Evolutionary conservation across 352 stramenopile species (phyloP).

Genomic region (Phytophthora colocasiae): DNA sequence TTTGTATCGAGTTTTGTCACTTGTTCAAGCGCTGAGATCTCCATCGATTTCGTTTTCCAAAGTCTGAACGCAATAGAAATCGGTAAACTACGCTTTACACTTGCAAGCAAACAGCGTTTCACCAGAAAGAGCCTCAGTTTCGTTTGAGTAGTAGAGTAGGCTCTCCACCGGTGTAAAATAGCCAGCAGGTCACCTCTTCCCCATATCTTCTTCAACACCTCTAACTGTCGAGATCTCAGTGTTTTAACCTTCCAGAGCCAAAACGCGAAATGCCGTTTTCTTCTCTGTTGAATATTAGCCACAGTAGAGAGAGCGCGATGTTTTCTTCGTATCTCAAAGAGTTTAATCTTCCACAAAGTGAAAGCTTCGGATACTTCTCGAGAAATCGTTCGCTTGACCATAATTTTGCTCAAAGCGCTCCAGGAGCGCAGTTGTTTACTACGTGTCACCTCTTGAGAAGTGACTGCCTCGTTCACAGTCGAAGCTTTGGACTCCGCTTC

Average conservation of each 20-base stretch:
- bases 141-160: slow-evolving; percentile 16
- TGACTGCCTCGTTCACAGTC: slow-evolving; percentile 3
- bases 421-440: slow-evolving; percentile 12
- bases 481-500: slow-evolving; percentile 19
- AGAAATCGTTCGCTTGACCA: slow-evolving; percentile 26
- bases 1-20: slow-evolving; percentile 14
- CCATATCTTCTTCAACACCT: slow-evolving; percentile 19
- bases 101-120: slow-evolving; percentile 28
- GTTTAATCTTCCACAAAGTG: slow-evolving; percentile 31
- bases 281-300: slow-evolving; percentile 22
- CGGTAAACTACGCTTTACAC: slow-evolving; percentile 3
- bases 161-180: slow-evolving; percentile 25
- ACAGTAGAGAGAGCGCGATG: slow-evolving; percentile 18
- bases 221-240: slow-evolving; percentile 15
- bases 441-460: neutral
- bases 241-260: slow-evolving; percentile 38
- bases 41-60: slow-evolving; percentile 25
- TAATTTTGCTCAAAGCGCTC: slow-evolving; percentile 16
- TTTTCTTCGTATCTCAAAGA: slow-evolving; percentile 1
- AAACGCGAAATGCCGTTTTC: slow-evolving; percentile 27
- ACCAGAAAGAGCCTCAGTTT: slow-evolving; percentile 32
- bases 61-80: slow-evolving; percentile 29
- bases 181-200: slow-evolving; percentile 1
- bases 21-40: slow-evolving; percentile 21
- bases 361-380: slow-evolving; percentile 29